Conservation (phyloP, 352 stramenopile species). For the Thalassiosira pacifica region DNA sequence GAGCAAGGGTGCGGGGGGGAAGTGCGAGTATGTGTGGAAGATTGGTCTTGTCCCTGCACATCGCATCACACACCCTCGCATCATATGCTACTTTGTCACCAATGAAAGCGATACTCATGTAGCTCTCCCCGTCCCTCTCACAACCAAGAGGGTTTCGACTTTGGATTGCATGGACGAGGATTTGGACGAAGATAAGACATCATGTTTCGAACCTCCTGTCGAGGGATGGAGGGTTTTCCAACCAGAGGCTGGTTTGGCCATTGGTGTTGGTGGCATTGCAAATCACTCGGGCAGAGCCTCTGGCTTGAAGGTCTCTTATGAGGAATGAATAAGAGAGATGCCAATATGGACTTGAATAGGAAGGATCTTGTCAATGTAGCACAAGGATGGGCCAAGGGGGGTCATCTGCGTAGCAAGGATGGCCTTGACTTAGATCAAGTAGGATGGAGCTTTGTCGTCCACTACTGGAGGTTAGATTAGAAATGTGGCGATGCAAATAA, state of each 20-base stretch:
- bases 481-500: too few species aligned
- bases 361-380: too few species aligned
- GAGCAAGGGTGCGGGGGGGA: too few species aligned
- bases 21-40: slow-evolving; percentile 50
- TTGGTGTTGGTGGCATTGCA: background rate
- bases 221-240: slow-evolving; percentile 57
- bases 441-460: too few species aligned
- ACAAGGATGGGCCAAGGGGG: too few species aligned
- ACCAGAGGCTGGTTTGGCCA: background rate
- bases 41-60: slow-evolving; percentile 51
- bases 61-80: slow-evolving; percentile 28
- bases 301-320: slow-evolving; percentile 32
- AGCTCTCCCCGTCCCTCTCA: background rate
- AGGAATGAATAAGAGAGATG: slow-evolving; percentile 6
- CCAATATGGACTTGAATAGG: too few species aligned
- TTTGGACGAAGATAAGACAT: slow-evolving; percentile 7
- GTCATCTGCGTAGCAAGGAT: too few species aligned
- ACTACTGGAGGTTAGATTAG: too few species aligned
- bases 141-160: slow-evolving; percentile 27
- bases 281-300: slow-evolving; percentile 30
- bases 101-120: too few species aligned
- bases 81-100: slow-evolving; percentile 65
- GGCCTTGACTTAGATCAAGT: too few species aligned
- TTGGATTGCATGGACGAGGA: slow-evolving; percentile 22
- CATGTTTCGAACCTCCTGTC: slow-evolving; percentile 29